phyloP scores from a whole-genome alignment of 306 rosid species.

The Castanea sativa region DNA sequence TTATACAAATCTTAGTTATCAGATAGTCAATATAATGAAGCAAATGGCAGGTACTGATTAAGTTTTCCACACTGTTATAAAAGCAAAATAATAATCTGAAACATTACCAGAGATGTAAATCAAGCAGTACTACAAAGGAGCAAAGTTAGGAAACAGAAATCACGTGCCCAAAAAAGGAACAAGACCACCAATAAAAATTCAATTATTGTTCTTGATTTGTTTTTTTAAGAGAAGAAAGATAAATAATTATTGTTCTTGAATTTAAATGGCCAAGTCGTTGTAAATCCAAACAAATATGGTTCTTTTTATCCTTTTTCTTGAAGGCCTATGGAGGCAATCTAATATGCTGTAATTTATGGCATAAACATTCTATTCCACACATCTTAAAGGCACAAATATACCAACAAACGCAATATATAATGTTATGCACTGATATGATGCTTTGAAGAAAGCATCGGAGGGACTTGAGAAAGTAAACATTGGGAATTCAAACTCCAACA shows the following conservation, averaged over 20 bases:
- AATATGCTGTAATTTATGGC: not conserved
- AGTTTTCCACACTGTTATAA: not conserved
- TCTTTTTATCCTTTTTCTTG: not conserved
- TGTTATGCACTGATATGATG: not conserved
- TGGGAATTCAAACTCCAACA: not conserved
- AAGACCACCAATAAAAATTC: not conserved
- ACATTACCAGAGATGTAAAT: not conserved
- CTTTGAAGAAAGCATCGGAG: not conserved
- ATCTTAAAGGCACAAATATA: not conserved
- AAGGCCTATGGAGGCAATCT: not conserved
- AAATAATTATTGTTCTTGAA: not conserved
- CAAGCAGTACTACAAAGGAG: not conserved
- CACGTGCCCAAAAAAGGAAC: not conserved
- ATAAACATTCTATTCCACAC: not conserved
- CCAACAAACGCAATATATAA: not conserved
- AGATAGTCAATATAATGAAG: not conserved
- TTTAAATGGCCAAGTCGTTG: not conserved
- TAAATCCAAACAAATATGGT: not conserved
- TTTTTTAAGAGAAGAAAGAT: too few species aligned
- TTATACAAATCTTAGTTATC: not conserved
- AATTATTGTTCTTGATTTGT: not conserved
- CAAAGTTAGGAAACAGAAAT: not conserved
- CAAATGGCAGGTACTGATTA: not conserved
- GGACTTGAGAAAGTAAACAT: not conserved
- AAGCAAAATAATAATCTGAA: not conserved